These are phyloP conservation scores for Selaginella moellendorffii DNA, from an alignment of 75 land plant species.

Conservation along the genomic window DNA sequence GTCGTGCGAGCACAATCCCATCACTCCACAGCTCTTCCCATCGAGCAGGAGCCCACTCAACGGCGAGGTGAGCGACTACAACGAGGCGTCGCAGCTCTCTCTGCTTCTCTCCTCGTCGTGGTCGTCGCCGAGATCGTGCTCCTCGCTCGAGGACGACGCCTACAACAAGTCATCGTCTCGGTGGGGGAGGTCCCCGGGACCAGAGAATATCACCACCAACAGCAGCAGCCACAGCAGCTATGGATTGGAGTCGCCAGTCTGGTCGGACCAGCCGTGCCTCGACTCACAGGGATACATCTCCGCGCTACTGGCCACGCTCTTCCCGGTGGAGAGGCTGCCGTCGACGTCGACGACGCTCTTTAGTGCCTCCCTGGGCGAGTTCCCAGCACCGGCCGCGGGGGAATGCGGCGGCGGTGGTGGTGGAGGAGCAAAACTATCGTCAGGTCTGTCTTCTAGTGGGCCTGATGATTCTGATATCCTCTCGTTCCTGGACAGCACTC, in stretches of 20 bases:
- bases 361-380: constrained; percentile 8
- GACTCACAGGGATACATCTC: background rate
- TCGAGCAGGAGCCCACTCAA: background rate
- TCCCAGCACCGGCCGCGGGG: constrained; percentile 5
- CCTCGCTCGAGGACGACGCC: background rate
- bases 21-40: constrained; percentile 18
- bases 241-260: background rate
- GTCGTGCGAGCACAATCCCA: constrained; percentile 10
- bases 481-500: constrained; percentile 1
- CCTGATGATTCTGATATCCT: background rate
- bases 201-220: too few relatives aligned
- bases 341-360: background rate
- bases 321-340: background rate
- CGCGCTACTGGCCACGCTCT: background rate
- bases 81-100: background rate
- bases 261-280: background rate
- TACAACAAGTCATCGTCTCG: background rate
- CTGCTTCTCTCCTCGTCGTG: background rate
- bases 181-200: background rate
- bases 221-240: too few relatives aligned
- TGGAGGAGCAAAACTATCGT: background rate
- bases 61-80: background rate
- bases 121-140: background rate
- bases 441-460: background rate
- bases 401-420: too few relatives aligned